Evolutionary conservation across 2,329 filamentous ascomycete species (phyloP).

Genomic region (Botrytis tulipae): DNA sequence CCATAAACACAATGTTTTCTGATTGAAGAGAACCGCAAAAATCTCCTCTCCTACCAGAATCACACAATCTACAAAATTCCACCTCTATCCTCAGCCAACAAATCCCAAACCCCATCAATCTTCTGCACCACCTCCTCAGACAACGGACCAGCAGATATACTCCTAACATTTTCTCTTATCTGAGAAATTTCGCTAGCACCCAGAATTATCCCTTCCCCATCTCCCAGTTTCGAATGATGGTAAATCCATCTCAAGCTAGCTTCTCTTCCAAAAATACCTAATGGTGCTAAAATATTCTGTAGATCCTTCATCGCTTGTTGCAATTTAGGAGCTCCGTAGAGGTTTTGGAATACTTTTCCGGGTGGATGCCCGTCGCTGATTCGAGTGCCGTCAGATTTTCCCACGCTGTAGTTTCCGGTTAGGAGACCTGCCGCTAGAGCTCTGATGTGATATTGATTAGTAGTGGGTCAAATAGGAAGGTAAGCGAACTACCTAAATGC

Average conservation of each 20-base stretch:
- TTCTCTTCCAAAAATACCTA: neutral
- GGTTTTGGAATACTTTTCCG: neutral
- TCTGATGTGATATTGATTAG: neutral
- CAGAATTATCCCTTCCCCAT: neutral
- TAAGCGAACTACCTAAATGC: neutral
- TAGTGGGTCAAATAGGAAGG: neutral
- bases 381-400: neutral
- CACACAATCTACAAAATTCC: neutral
- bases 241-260: slow-evolving; percentile 3
- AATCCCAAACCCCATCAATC: neutral
- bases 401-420: neutral
- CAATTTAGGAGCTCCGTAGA: neutral
- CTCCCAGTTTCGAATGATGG: neutral
- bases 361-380: neutral
- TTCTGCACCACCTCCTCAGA: neutral
- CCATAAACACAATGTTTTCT: neutral
- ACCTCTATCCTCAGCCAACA: neutral
- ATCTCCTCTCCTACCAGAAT: neutral
- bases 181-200: neutral
- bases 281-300: neutral
- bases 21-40: neutral
- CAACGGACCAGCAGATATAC: neutral
- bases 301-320: neutral
- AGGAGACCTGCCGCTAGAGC: neutral
- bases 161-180: neutral